These are phyloP conservation scores for Chloris gayana DNA, from an alignment of 176 grass and related monocot species.

Conservation along the genomic window DNA sequence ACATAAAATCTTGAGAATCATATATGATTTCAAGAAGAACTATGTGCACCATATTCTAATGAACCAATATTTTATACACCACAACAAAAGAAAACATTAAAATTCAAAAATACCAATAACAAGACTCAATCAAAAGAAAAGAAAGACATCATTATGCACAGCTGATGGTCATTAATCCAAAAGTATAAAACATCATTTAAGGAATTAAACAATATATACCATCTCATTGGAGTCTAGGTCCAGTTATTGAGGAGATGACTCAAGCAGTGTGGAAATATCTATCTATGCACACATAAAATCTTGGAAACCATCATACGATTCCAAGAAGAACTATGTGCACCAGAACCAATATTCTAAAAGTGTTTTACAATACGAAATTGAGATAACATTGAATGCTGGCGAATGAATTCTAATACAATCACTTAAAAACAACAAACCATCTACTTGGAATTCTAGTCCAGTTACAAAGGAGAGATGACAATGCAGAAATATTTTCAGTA, in stretches of 20 bases:
- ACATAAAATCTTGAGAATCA: constrained; percentile 47
- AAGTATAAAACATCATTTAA: constrained; percentile 7
- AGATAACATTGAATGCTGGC: neutral
- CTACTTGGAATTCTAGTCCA: too few species aligned
- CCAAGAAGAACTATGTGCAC: constrained; percentile 50
- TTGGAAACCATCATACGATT: constrained; percentile 29
- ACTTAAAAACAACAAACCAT: too few species aligned
- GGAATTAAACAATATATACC: constrained; percentile 32
- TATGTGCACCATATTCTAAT: constrained; percentile 39
- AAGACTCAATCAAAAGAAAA: neutral
- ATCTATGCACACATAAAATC: constrained; percentile 51
- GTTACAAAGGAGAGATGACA: too few species aligned
- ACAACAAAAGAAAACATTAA: neutral
- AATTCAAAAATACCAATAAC: neutral
- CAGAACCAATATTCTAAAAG: neutral
- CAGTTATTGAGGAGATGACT: constrained; percentile 42
- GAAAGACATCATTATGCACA: neutral
- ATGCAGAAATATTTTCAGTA: too few species aligned
- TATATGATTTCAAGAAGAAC: constrained; percentile 42
- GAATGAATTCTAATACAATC: too few species aligned
- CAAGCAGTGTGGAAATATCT: constrained; percentile 49
- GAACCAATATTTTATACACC: neutral
- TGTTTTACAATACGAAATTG: neutral
- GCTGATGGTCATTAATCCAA: neutral
- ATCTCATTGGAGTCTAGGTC: constrained; percentile 49